Evolutionary conservation across 2,329 filamentous ascomycete genomes (phyloP).

Genomic region (Ophiostoma tasmaniense): DNA sequence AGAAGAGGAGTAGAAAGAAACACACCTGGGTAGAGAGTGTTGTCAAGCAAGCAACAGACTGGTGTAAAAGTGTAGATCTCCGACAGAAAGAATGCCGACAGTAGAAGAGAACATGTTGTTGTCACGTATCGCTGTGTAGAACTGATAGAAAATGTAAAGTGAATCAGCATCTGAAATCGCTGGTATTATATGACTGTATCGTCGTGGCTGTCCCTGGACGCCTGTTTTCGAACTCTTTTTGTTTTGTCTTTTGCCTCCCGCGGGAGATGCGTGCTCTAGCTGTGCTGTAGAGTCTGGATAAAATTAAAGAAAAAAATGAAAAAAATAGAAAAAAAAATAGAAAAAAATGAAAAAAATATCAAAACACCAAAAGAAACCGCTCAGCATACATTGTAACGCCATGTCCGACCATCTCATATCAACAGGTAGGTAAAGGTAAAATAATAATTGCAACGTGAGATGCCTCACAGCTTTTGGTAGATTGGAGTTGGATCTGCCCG

Average conservation of each 20-base stretch:
- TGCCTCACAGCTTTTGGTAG: not conserved
- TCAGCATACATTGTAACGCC: constrained; percentile 2
- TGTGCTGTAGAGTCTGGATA: not conserved
- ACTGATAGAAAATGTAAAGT: not conserved
- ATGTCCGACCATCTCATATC: not conserved
- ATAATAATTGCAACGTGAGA: not conserved
- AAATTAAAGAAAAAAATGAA: too few species aligned
- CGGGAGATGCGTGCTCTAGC: not conserved
- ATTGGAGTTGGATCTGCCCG: too few species aligned
- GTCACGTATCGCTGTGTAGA: not conserved
- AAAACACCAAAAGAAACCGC: not conserved
- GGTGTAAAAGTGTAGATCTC: not conserved
- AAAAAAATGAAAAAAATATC: not conserved
- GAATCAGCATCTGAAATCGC: not conserved
- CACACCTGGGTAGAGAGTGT: too few species aligned
- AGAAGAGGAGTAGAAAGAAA: not conserved
- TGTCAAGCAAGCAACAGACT: too few species aligned
- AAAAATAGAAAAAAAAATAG: not conserved
- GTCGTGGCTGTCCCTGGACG: constrained; percentile 1
- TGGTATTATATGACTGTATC: constrained; percentile 1
- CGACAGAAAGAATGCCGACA: not conserved
- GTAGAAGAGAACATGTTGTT: not conserved
- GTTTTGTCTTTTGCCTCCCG: not conserved
- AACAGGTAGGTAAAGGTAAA: not conserved
- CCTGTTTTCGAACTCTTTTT: not conserved